Evolutionary conservation across 805 yeast species (phyloP).

Genomic region (Cyberlindnera euphorbiiphila): DNA sequence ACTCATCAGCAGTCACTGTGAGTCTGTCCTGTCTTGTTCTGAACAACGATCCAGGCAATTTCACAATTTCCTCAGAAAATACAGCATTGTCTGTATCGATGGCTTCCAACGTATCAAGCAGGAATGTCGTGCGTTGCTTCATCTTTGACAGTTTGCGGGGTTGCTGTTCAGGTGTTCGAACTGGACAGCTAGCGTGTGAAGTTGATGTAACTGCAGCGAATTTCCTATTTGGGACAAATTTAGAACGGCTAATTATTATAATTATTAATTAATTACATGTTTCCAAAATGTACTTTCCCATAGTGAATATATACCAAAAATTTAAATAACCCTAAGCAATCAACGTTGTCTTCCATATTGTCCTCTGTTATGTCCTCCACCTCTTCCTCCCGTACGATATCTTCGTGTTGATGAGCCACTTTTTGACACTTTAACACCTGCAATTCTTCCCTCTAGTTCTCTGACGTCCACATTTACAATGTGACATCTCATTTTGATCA

Average conservation of each 20-base stretch:
- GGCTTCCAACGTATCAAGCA: conserved; percentile 17
- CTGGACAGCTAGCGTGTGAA: too few species aligned
- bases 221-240: too few species aligned
- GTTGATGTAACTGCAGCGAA: too few species aligned
- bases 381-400: conserved; percentile 1
- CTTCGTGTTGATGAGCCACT: neutral
- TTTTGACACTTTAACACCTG: conserved; percentile 25
- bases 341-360: conserved; percentile 1
- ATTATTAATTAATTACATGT: too few species aligned
- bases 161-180: too few species aligned
- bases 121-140: conserved; percentile 22
- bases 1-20: conserved; percentile 16
- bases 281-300: too few species aligned
- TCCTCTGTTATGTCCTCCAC: conserved; percentile 4
- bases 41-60: conserved; percentile 22
- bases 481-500: conserved; percentile 34
- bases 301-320: neutral
- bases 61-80: conserved; percentile 15
- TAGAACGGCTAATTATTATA: too few species aligned
- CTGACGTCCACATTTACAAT: conserved; percentile 40
- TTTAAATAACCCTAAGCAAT: neutral
- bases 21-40: conserved; percentile 21
- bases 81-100: conserved; percentile 25
- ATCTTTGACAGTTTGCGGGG: conserved; percentile 9
- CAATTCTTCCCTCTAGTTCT: conserved; percentile 38